Evolutionary conservation across 2,329 filamentous ascomycete species (phyloP), one percentile per base, ranked within the genome.

Genomic region (Aspergillus melleus): DNA sequence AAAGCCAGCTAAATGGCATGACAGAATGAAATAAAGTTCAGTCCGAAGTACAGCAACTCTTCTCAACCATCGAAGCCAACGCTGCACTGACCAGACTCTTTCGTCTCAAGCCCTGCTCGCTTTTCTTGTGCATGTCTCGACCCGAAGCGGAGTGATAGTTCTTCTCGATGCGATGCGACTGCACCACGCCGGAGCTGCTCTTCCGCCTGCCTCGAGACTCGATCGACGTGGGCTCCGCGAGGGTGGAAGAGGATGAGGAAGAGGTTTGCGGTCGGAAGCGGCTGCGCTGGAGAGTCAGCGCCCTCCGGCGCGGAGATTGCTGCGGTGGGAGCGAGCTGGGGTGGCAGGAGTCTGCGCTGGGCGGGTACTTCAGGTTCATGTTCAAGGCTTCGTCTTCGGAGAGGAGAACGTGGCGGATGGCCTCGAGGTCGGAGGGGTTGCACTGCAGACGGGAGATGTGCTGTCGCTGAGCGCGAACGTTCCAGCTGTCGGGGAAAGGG

Each of bases 361-460:
- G 30, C 53, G 49, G 46, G 56, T 46, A 19, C 57, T 44, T 19
- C 9, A 32, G 26, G 39, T 54, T 49, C 57, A 57, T 14, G 55
- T 60, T 49, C 22, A 50, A 20, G n/a, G 24, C 64, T 29, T 68
- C 64, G 19, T 75, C 72, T 1, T 73, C 67, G 16, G 63, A 60
- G 4, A 76, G 55, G 42, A 75, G 64, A 10, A 74, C 73, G n/a
- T 71, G 69, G 39, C 73, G 73, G 44, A 79, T 68, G 24, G 74
- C 72, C 16, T 79, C 77, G 3, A 76, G 54, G 6, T 74, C 72
- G 0, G 67, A 65, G 11, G 74, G 64, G 51, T 72, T 72, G 61
- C 75, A 78, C 63, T 79, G 77, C 16, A 78, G 59, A 46, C 74
- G 71, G 20, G 76, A 76, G 58, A 79, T 73, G 4, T 74, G 72